A percentile compares a stretch with the other conserved stretches of the same genome.
Conservation (phyloP, 208 protist species). For the Leishmania gerbilli region DNA sequence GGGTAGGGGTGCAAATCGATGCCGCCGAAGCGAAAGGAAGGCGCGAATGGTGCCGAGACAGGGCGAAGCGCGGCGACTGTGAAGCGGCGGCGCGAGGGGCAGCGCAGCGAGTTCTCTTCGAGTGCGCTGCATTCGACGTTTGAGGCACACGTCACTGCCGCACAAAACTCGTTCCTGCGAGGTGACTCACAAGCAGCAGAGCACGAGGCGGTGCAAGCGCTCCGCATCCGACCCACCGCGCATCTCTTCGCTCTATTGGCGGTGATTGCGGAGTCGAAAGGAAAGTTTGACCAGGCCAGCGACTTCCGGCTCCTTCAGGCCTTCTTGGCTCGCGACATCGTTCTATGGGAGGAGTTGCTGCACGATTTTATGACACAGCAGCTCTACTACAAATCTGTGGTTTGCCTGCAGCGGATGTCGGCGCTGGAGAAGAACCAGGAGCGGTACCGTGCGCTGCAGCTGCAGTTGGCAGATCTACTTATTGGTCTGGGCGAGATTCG, state of each 20-base stretch:
- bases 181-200: slow-evolving; percentile 67
- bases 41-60: neutral
- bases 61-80: slow-evolving; percentile 8
- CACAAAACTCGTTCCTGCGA: slow-evolving; percentile 71
- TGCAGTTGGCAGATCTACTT: slow-evolving; percentile 86
- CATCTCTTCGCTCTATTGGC: slow-evolving; percentile 84
- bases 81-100: slow-evolving; percentile 31
- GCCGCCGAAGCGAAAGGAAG: slow-evolving; percentile 4
- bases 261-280: slow-evolving; percentile 79
- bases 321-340: slow-evolving; percentile 74
- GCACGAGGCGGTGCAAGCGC: slow-evolving; percentile 60
- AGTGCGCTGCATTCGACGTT: slow-evolving; percentile 55
- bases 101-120: slow-evolving; percentile 51
- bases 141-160: slow-evolving; percentile 61
- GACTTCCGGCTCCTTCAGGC: slow-evolving; percentile 90
- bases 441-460: slow-evolving; percentile 74
- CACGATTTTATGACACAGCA: slow-evolving; percentile 85
- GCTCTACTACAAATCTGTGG: slow-evolving; percentile 85
- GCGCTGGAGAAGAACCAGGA: slow-evolving; percentile 61
- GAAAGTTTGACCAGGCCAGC: slow-evolving; percentile 81
- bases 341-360: slow-evolving; percentile 86
- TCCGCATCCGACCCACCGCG: slow-evolving; percentile 78
- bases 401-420: slow-evolving; percentile 84
- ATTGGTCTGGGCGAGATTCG: slow-evolving; percentile 84
- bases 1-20: neutral